Base-by-base conservation (phyloP, 73 alveolate species). In the Blepharisma japonicum region DNA sequence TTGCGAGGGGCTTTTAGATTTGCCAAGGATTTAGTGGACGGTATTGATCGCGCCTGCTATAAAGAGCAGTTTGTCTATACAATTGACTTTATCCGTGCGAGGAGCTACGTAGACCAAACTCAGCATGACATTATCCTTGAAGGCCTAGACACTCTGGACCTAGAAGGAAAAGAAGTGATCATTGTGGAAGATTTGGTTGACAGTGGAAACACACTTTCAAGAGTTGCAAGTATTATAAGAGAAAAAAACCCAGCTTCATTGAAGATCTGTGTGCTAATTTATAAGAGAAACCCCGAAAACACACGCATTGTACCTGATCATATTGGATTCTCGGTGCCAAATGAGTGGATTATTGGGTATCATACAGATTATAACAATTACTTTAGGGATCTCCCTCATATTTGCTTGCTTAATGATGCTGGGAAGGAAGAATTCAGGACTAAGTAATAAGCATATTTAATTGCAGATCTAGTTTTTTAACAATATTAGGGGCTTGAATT, bases 371-470 rank as follows among this genome's bases (percentile, higher is more conserved):
- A 14, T 20, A 53, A 53, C 23, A 20, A 53, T 2, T 53, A 20
- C 23, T 53, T 32, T 25, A 77, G 84, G 45, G 84, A 77, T 67
- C 21, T 77, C 27, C 56, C 54, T 11, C 84, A 77, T 66, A 23
- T 77, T 21, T 55, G 81, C 0, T 42, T 54, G 23, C 55, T 77
- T 77, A 77, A 77, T 68, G 55, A 77, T n/a, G 82, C 49, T 18
- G 84, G 84, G 20, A 77, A 46, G 7, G 55, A 6, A 6, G 51
- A 68, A n/a, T 77, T 77, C 53, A 77, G 66, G 42, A 32, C 42
- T 32, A 32, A 32, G 42, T 32, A 32, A 32, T 32, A 32, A 32
- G 42, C 42, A 32, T 32, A 32, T 32, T 32, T 32, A 32, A 32
- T 32, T 32, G 42, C 42, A 1, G 42, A 3, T 32, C 42, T 32